Base-by-base conservation (phyloP, 441 rosid species). In the Manihot esculenta region DNA sequence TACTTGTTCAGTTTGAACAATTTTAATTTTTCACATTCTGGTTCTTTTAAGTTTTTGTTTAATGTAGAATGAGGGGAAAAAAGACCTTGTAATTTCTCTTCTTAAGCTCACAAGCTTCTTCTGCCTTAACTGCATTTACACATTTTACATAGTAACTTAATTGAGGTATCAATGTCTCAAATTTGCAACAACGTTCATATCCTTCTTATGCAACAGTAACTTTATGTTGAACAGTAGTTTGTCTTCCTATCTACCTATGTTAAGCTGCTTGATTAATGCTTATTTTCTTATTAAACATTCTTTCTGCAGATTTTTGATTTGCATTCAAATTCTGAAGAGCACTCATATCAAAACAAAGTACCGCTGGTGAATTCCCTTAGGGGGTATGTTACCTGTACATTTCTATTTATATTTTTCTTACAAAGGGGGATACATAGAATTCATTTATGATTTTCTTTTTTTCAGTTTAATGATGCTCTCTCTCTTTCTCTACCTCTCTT, bases 281-380 rank as follows among this genome's bases (percentile, higher is more conserved):
- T 42, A 7, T 23, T 41, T 33, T 42, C 18, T 10, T 13, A 35
- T 45, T 26, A 61, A 21, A 12, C 42, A 7, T 10, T 47, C 15
- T 10, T 12, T 30, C 68, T 75, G 51, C 78, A 86, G 87, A 54
- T 42, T 45, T 50, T 17, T 26, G 68, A 73, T 63, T 65, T 51
- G 50, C 42, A 13, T 56, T 54, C 82, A 35, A 64, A 68, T 64
- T 54, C 67, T 59, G 69, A 64, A 56, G 77, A 71, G 67, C 53
- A 66, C 74, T 64, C 78, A 56, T 21, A 35, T 41, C 30, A 71
- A 59, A 51, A 49, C 11, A 69, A 13, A 27, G 21, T 27, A 41
- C 54, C 41, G 4, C 58, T 60, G 18, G 6, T 50, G 59, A 64
- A 42, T 76, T 72, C 68, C 75, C 35, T 21, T 54, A 33, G 53